These are phyloP conservation scores for Venturia aucupariae DNA, from an alignment of 2,329 filamentous ascomycete species.

Conservation along the genomic window DNA sequence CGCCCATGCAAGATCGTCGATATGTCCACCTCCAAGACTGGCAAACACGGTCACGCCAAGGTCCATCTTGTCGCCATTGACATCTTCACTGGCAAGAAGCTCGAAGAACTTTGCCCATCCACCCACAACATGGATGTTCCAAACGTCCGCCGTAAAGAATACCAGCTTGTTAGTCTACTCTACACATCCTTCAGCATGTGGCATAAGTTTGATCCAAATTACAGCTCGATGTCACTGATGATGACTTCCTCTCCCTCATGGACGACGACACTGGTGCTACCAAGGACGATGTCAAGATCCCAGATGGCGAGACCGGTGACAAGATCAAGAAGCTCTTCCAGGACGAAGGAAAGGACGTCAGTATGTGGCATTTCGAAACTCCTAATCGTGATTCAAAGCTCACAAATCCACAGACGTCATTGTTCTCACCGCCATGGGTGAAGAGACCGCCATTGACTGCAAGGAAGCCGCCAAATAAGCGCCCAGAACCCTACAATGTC, in stretches of 20 bases:
- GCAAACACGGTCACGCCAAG: constrained; percentile 99
- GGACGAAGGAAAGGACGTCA: constrained; percentile 82
- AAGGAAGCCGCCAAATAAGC: constrained; percentile 69
- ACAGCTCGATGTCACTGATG: constrained; percentile 85
- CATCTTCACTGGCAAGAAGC: constrained; percentile 99
- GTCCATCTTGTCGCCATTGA: constrained; percentile 96
- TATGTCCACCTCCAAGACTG: constrained; percentile 99
- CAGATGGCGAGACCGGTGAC: constrained; percentile 79
- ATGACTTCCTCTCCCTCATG: constrained; percentile 93
- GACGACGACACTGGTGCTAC: constrained; percentile 63
- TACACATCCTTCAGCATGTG: not conserved
- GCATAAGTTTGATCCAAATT: not conserved
- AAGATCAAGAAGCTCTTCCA: constrained; percentile 76
- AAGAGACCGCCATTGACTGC: constrained; percentile 83
- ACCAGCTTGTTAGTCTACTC: constrained; percentile 72
- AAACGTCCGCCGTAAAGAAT: constrained; percentile 82
- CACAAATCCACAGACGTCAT: constrained; percentile 59
- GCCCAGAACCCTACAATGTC: constrained; percentile 13
- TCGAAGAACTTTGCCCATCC: constrained; percentile 96
- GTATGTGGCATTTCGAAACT: constrained; percentile 48
- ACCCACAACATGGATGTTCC: constrained; percentile 98
- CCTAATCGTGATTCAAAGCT: not conserved
- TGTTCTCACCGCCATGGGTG: constrained; percentile 91
- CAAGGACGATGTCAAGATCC: constrained; percentile 93
- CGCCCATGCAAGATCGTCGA: constrained; percentile 99